These are phyloP conservation scores for Penicillium paxilli DNA, from an alignment of 495 filamentous ascomycete genomes.

Conservation along the genomic window DNA sequence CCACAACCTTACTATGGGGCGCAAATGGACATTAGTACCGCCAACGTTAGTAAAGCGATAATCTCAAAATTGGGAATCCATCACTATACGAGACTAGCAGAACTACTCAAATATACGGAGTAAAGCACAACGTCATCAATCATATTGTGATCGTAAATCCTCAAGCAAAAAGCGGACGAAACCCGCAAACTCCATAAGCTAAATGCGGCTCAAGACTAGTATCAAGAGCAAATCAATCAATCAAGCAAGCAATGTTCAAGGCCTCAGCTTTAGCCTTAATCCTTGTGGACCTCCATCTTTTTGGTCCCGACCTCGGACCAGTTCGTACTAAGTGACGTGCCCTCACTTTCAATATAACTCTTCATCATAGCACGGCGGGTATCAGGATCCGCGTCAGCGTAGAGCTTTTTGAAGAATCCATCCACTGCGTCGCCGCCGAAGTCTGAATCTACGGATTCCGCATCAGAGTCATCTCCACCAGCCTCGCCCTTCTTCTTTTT, in stretches of 20 bases:
- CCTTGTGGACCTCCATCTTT: slow-evolving; percentile 62
- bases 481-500: slow-evolving; percentile 17
- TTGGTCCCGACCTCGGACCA: slow-evolving; percentile 81
- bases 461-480: slow-evolving; percentile 39
- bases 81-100: background rate
- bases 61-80: no score
- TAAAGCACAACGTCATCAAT: background rate
- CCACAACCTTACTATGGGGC: no score
- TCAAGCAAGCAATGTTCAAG: no score
- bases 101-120: background rate
- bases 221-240: background rate
- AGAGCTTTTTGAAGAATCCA: slow-evolving; percentile 89
- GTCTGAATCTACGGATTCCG: slow-evolving; percentile 51
- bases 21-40: no score
- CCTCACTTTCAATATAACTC: slow-evolving; percentile 90
- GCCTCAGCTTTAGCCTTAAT: background rate
- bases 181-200: slow-evolving; percentile 2
- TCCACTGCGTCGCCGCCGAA: slow-evolving; percentile 74
- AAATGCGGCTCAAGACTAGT: slow-evolving; percentile 10
- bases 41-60: no score
- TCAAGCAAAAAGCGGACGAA: background rate
- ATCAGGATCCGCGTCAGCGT: slow-evolving; percentile 74
- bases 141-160: background rate
- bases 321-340: slow-evolving; percentile 89
- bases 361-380: slow-evolving; percentile 95